Conservation (phyloP, 306 rosid species). For the Aeschynomene evenia region DNA sequence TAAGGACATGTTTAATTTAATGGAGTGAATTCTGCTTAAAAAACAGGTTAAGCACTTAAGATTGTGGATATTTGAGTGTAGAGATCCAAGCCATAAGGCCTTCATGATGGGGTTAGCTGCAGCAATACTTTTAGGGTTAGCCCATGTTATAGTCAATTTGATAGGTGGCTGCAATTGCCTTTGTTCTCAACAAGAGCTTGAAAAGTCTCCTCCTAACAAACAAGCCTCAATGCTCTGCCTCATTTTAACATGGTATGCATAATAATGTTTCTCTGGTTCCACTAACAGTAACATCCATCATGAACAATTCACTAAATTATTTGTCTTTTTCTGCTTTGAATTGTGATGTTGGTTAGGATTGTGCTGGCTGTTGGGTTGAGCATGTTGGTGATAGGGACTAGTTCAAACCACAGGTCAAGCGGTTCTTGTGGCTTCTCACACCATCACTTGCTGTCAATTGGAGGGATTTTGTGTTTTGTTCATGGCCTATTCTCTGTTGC, state of each 20-base stretch:
- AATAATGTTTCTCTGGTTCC: conserved; percentile 14
- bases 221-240: conserved; percentile 82
- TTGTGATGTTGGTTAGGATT: conserved; percentile 52
- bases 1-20: neutral
- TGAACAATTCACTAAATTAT: neutral
- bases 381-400: conserved; percentile 82
- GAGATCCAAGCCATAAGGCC: conserved; percentile 84
- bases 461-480: conserved; percentile 87
- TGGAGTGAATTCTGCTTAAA: neutral
- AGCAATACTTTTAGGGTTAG: conserved; percentile 60
- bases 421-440: conserved; percentile 89
- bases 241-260: conserved; percentile 75
- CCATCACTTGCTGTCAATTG: conserved; percentile 91
- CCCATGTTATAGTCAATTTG: conserved; percentile 74
- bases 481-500: conserved; percentile 78
- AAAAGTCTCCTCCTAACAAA: conserved; percentile 63
- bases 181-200: conserved; percentile 64
- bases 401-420: conserved; percentile 69
- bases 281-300: neutral
- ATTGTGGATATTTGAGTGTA: conserved; percentile 92
- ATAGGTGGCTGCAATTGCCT: conserved; percentile 82
- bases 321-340: neutral
- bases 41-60: conserved; percentile 75
- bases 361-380: conserved; percentile 75
- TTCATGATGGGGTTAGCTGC: conserved; percentile 78